Evolutionary conservation across 192 early-diverging fungal species (phyloP).

Genomic region (Coemansia sp.): DNA sequence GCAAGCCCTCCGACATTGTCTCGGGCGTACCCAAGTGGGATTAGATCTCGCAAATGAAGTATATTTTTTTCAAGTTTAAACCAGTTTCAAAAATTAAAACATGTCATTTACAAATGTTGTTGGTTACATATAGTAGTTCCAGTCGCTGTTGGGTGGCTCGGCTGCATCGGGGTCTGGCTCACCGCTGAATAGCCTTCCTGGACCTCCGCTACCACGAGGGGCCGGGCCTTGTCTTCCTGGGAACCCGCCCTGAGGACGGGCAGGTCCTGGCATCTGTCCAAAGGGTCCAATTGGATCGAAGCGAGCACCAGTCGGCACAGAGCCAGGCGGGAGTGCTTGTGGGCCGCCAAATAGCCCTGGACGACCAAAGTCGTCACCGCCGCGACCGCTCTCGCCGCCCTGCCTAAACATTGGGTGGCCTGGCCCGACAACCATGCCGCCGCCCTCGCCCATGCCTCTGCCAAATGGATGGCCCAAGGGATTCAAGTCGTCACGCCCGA

Average conservation of each 20-base stretch:
- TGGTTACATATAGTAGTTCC: constrained; percentile 37
- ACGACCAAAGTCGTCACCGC: constrained; percentile 16
- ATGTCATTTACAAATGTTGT: not conserved
- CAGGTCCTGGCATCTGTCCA: constrained; percentile 39
- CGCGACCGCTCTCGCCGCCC: constrained; percentile 21
- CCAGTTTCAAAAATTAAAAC: not conserved
- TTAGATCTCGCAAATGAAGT: constrained; percentile 6
- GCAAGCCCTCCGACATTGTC: constrained; percentile 67
- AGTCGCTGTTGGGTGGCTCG: constrained; percentile 33
- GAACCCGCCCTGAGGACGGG: constrained; percentile 13
- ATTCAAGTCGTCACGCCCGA: constrained; percentile 76
- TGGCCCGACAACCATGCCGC: constrained; percentile 86
- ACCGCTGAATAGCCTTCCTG: constrained; percentile 33
- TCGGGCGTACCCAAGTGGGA: constrained; percentile 73
- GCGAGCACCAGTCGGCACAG: constrained; percentile 82
- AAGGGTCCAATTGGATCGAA: constrained; percentile 92
- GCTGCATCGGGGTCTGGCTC: constrained; percentile 41
- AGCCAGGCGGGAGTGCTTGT: constrained; percentile 63
- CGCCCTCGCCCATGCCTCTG: constrained; percentile 60
- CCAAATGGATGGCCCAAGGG: constrained; percentile 26
- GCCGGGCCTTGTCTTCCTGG: constrained; percentile 19
- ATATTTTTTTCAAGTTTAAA: constrained; percentile 7
- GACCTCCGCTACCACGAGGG: constrained; percentile 10
- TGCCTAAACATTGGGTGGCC: constrained; percentile 84
- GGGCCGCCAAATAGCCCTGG: constrained; percentile 60